Evolutionary conservation across 2,329 filamentous ascomycete genomes (phyloP).

Genomic region (Fusarium brevicatenulatum): DNA sequence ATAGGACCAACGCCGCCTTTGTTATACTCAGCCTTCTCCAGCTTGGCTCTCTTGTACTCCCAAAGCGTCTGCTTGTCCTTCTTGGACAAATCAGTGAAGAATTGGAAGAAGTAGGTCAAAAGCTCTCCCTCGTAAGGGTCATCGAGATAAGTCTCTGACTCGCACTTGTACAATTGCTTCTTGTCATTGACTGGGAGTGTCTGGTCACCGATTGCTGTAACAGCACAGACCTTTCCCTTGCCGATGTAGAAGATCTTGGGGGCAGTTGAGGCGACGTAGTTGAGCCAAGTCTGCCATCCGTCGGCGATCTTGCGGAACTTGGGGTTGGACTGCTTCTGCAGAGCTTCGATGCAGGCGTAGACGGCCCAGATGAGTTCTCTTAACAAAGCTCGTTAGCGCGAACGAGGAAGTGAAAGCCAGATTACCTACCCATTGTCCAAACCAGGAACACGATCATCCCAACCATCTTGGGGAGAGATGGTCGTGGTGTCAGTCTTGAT

Average conservation of each 20-base stretch:
- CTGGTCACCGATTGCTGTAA: conserved; percentile 51
- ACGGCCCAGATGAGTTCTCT: conserved; percentile 56
- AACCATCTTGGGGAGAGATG: conserved; percentile 50
- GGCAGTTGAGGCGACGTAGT: conserved; percentile 52
- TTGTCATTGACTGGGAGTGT: conserved; percentile 43
- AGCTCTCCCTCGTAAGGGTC: conserved; percentile 58
- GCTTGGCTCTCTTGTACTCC: conserved; percentile 51
- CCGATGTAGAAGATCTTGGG: conserved; percentile 52
- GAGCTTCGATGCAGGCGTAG: conserved; percentile 52
- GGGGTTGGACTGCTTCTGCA: conserved; percentile 44
- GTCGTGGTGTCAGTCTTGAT: conserved; percentile 46
- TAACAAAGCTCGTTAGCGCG: accelerated
- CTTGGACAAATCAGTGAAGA: conserved; percentile 49
- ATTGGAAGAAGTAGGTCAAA: conserved; percentile 54
- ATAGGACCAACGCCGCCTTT: conserved; percentile 52
- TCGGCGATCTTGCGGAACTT: conserved; percentile 45
- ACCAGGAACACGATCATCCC: conserved; percentile 53
- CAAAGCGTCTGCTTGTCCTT: conserved; percentile 51
- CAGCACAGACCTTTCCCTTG: conserved; percentile 53
- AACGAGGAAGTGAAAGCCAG: accelerated
- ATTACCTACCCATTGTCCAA: conserved; percentile 52
- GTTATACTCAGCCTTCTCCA: conserved; percentile 51
- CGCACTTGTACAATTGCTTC: conserved; percentile 50
- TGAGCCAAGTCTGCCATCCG: conserved; percentile 53
- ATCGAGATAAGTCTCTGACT: conserved; percentile 48